Percentiles rank a stretch among this genome's conserved stretches.
Conservation (phyloP, 306 rosid species). For the Prunus davidiana region DNA sequence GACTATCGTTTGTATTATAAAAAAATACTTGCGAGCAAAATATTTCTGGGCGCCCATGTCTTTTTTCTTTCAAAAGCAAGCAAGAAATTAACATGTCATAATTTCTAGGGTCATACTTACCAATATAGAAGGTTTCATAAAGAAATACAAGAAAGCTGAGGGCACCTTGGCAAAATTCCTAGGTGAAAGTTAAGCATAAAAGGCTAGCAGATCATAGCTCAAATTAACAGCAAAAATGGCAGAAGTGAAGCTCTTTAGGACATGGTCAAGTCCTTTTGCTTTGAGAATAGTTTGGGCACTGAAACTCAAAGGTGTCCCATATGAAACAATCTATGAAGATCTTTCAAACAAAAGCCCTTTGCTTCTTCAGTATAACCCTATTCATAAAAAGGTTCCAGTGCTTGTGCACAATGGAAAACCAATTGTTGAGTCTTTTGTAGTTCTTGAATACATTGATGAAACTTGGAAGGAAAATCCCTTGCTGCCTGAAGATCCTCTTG, state of each 20-base stretch:
- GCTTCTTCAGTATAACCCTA: constrained; percentile 33
- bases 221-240: background rate
- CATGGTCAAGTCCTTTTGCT: constrained; percentile 31
- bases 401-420: constrained; percentile 34
- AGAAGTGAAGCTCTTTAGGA: constrained; percentile 25
- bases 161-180: background rate
- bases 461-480: constrained; percentile 33
- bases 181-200: background rate
- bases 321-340: constrained; percentile 33
- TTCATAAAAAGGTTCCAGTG: constrained; percentile 29
- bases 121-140: background rate
- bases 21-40: too few species aligned
- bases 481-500: constrained; percentile 24
- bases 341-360: constrained; percentile 33
- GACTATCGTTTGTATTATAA: too few species aligned
- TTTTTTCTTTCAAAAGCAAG: too few species aligned
- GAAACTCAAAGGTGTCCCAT: constrained; percentile 30
- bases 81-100: too few species aligned
- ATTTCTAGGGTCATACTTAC: background rate
- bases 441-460: constrained; percentile 39
- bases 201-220: background rate
- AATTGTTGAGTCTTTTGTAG: constrained; percentile 25
- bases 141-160: background rate
- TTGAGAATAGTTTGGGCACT: constrained; percentile 41
- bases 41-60: too few species aligned